A percentile compares a stretch with the other conserved stretches of the same genome.
phyloP scores from a whole-genome alignment of 1,284 basidiomycete genomes.

The Xerocomus minutiporus region DNA sequence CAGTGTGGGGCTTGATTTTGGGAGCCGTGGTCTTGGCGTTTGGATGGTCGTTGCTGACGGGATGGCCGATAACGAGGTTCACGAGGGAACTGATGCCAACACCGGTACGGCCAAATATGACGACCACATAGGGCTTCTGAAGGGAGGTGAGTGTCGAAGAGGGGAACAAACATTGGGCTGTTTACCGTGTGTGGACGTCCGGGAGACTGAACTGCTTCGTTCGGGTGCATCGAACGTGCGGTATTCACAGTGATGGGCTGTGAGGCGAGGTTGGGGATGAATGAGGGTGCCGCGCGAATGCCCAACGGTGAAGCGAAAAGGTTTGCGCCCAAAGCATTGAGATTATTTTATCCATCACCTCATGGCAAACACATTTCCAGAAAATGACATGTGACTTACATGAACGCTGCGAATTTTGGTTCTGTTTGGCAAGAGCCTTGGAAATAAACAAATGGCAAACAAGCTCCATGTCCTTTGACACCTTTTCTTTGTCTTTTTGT shows the following conservation, averaged over 20 bases:
- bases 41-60: conserved; percentile 14
- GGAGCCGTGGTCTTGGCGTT: conserved; percentile 3
- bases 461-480: background rate
- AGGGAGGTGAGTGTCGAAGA: background rate
- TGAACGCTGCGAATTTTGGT: background rate
- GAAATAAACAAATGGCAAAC: conserved; percentile 11
- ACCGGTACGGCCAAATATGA: conserved; percentile 26
- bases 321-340: background rate
- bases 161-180: background rate
- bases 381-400: background rate
- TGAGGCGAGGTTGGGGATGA: background rate
- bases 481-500: background rate
- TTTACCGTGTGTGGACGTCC: conserved; percentile 3
- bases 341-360: conserved; percentile 6
- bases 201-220: background rate
- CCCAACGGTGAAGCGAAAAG: background rate
- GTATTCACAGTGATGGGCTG: conserved; percentile 4
- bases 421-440: conserved; percentile 9
- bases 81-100: conserved; percentile 27
- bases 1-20: background rate
- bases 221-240: background rate
- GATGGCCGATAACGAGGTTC: conserved; percentile 23
- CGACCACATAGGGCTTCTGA: conserved; percentile 17
- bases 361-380: conserved; percentile 13
- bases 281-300: background rate